These are phyloP conservation scores for Entonaema liquescens DNA, from an alignment of 495 filamentous ascomycete species.

Conservation along the genomic window DNA sequence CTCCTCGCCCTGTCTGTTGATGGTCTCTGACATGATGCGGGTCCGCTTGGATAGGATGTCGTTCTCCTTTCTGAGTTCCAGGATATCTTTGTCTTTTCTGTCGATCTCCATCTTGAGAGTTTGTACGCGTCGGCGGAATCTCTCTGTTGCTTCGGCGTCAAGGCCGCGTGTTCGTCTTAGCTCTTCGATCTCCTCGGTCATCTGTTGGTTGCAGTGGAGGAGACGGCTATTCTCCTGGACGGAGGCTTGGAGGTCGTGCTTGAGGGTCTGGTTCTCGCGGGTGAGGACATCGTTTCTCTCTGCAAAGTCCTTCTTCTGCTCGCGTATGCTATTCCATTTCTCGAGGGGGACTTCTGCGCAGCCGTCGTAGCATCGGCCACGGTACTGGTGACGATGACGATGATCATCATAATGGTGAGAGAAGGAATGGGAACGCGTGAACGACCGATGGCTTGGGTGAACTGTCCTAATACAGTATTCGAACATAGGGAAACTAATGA, in stretches of 20 bases:
- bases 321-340: constrained; percentile 36
- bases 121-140: constrained; percentile 19
- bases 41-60: constrained; percentile 12
- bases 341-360: constrained; percentile 40
- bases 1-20: constrained; percentile 4
- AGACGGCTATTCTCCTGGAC: constrained; percentile 23
- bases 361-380: constrained; percentile 37
- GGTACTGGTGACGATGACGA: constrained; percentile 22
- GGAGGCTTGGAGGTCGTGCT: constrained; percentile 28
- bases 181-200: constrained; percentile 24
- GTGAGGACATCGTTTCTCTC: constrained; percentile 24
- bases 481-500: constrained; percentile 32
- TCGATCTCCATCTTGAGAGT: constrained; percentile 36
- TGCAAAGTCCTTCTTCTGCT: constrained; percentile 31
- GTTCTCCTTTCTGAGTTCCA: constrained; percentile 29
- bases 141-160: constrained; percentile 24
- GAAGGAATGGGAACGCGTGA: constrained; percentile 37
- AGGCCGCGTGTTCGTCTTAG: constrained; percentile 22
- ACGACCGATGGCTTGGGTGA: constrained; percentile 19
- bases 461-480: constrained; percentile 33
- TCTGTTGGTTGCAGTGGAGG: constrained; percentile 22
- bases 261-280: constrained; percentile 41
- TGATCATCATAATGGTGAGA: constrained; percentile 33
- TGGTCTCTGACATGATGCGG: constrained; percentile 27
- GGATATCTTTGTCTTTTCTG: constrained; percentile 19